Base-by-base conservation (phyloP, 306 rosid genomes). In the Sechiopsis laciniata region DNA sequence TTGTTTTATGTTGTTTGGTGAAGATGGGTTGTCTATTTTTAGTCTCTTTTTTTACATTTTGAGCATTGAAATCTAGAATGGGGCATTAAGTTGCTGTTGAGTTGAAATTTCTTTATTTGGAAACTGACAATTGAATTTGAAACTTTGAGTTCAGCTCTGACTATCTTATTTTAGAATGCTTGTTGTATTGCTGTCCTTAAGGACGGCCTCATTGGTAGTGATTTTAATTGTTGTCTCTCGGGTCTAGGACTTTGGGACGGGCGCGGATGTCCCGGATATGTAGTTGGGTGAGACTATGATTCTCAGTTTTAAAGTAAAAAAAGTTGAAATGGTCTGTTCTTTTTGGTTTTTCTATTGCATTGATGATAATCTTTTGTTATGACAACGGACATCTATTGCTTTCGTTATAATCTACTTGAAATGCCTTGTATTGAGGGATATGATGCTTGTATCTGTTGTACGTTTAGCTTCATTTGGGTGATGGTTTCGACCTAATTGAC, bases 1-100 rank as follows among this genome's bases (percentile, higher is more conserved):
- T 2, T 21, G 45, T 15, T 70, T 22, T 51, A 6, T 20, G 45
- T 70, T 24, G 4, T 13, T 69, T 24, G 22, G 22, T 17, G 42
- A 69, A 45, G 57, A 50, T 51, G 74, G 37, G 21, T 9, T 69
- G 1, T 19, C 55, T 40, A 40, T 73, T 56, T 51, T 72, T 55
- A 3, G 22, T 72, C 32, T 35, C 12, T 6, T 72, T 57, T 40
- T 55, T 72, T 54, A 16, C 75, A 7, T 26, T 52, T 42, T n/a
- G 20, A n/a, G 15, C 54, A 66, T 42, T 42, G 22, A 15, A 42
- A 45, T 17, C 53, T 42, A 65, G 8, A 29, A 35, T 19, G 72
- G 72, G 55, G 21, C 29, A 19, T 4, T 10, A 32, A 4, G 29
- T 65, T 19, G 24, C 55, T 11, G 72, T 67, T 67, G 48, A 8